These are phyloP conservation scores for Petrea volubilis DNA, from an alignment of 257 asterid genomes.

Conservation along the genomic window DNA sequence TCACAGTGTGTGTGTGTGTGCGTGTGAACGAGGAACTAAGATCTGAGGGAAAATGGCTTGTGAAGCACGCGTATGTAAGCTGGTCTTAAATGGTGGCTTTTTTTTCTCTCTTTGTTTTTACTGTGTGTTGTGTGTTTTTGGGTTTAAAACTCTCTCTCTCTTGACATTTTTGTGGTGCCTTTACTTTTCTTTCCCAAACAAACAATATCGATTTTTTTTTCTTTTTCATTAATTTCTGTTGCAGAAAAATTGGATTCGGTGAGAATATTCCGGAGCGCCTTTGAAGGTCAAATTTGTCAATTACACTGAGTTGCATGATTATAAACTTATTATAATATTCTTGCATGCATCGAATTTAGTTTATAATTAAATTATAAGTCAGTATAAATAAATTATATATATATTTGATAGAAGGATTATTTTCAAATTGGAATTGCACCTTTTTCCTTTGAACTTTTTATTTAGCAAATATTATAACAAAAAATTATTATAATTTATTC, in stretches of 20 bases:
- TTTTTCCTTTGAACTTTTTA: no score
- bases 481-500: no score
- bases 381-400: no score
- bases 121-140: slow-evolving; percentile 16
- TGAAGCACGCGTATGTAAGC: slow-evolving; percentile 45
- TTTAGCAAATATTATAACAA: no score
- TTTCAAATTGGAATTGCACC: no score
- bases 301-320: background rate
- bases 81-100: slow-evolving; percentile 44
- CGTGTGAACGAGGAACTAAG: slow-evolving; percentile 20
- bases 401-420: no score
- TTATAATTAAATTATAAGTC: no score
- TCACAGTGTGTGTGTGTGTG: slow-evolving; percentile 15
- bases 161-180: background rate
- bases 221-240: no score
- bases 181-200: background rate
- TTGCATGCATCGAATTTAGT: no score
- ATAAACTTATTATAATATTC: no score
- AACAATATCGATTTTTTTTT: no score
- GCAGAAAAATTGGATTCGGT: background rate
- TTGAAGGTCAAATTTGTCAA: background rate
- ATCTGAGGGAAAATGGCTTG: slow-evolving; percentile 47
- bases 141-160: slow-evolving; percentile 6
- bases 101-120: background rate
- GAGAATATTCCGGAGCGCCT: background rate